Percentiles rank a stretch among this genome's conserved stretches.
These are phyloP conservation scores for Coniosporium apollinis DNA, from an alignment of 495 filamentous ascomycete species.

Conservation along the genomic window DNA sequence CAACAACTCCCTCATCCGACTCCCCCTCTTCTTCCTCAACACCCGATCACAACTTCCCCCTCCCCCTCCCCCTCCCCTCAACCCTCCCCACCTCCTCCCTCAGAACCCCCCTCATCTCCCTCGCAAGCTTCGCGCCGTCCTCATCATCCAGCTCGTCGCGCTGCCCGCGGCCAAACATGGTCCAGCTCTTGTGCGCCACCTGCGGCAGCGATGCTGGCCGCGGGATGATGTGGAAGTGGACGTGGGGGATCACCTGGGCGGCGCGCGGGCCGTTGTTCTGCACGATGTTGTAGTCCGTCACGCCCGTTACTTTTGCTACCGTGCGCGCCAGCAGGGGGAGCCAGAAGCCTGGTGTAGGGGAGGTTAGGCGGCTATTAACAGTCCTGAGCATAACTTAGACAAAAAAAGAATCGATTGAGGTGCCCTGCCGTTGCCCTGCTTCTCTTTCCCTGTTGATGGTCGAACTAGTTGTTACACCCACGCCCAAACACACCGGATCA, in stretches of 20 bases:
- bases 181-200: conserved; percentile 45
- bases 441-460: too few species aligned
- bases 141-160: conserved; percentile 77
- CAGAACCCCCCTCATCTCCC: conserved; percentile 43
- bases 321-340: conserved; percentile 59
- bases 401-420: too few species aligned
- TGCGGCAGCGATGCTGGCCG: conserved; percentile 31
- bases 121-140: conserved; percentile 49
- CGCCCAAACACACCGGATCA: too few species aligned
- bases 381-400: too few species aligned
- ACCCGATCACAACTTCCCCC: conserved; percentile 12
- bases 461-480: too few species aligned
- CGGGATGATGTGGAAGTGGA: conserved; percentile 87
- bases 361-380: neutral
- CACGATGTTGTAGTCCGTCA: conserved; percentile 77
- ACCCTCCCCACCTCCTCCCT: conserved; percentile 35
- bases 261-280: conserved; percentile 86
- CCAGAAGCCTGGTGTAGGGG: conserved; percentile 29
- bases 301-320: conserved; percentile 42
- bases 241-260: conserved; percentile 79
- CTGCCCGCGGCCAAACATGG: conserved; percentile 70
- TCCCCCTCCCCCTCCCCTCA: conserved; percentile 26
- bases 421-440: too few species aligned
- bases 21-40: too few species aligned
- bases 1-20: too few species aligned